Conservation (phyloP, 2,329 filamentous ascomycete genomes). For the Penicillium sp. region DNA sequence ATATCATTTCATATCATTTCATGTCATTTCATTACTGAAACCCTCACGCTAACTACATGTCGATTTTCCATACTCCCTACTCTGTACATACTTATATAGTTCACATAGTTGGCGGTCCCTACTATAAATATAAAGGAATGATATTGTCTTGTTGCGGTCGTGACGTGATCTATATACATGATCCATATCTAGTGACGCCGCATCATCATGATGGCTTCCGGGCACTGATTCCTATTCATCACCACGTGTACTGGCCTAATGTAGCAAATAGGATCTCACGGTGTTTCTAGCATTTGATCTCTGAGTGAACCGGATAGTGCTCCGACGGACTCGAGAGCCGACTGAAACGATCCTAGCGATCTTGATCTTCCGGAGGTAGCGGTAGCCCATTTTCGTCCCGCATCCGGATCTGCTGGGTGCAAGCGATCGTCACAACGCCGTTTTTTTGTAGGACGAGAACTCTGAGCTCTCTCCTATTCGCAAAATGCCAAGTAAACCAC, state of each 20-base stretch:
- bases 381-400: not conserved
- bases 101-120: not conserved
- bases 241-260: not conserved
- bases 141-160: not conserved
- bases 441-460: not conserved
- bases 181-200: not conserved
- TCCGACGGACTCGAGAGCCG: conserved; percentile 7
- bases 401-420: conserved; percentile 1
- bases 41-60: not conserved
- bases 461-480: not conserved
- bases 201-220: conserved; percentile 11
- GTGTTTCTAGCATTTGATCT: not conserved
- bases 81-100: too few relatives aligned
- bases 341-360: not conserved
- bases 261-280: not conserved
- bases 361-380: not conserved
- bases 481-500: conserved; percentile 1
- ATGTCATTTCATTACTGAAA: not conserved
- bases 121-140: too few relatives aligned
- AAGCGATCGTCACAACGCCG: not conserved
- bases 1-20: conserved; percentile 18
- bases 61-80: not conserved
- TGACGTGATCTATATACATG: not conserved
- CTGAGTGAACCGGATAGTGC: conserved; percentile 2
- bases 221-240: not conserved